A percentile compares a stretch with the other conserved stretches of the same genome.
These are phyloP conservation scores for Udeniomyces megalosporus DNA, from an alignment of 768 basidiomycete genomes.

Conservation along the genomic window DNA sequence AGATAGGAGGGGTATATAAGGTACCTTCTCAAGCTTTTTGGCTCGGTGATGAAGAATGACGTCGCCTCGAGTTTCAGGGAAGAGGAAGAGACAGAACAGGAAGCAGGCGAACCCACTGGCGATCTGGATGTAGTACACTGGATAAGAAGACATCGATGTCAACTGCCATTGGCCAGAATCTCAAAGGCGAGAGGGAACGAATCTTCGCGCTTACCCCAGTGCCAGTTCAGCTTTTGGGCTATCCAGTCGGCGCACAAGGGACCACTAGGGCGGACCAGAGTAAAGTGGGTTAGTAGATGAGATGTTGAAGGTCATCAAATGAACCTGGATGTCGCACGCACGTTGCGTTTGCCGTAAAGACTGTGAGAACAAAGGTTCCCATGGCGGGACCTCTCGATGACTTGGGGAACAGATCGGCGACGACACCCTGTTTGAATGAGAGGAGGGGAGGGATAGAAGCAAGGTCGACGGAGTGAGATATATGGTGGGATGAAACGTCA, in stretches of 20 bases:
- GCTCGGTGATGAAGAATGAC: conserved; percentile 23
- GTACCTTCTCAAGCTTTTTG: conserved; percentile 19
- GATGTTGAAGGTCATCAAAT: not conserved
- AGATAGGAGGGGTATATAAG: too few relatives aligned
- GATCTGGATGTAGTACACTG: not conserved
- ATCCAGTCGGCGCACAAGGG: conserved; percentile 19
- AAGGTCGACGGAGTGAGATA: too few relatives aligned
- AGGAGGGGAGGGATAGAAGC: conserved; percentile 19
- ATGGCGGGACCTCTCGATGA: conserved; percentile 18
- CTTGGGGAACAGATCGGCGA: conserved; percentile 25
- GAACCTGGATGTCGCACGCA: not conserved
- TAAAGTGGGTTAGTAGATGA: not conserved
- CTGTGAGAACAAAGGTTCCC: conserved; percentile 21
- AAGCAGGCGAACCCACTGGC: conserved; percentile 13
- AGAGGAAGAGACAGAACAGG: conserved; percentile 17
- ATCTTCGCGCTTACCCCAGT: conserved; percentile 14
- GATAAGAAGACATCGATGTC: not conserved
- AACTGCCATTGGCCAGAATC: not conserved
- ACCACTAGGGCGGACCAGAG: conserved; percentile 10
- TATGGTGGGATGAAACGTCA: conserved; percentile 17
- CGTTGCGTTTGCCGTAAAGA: conserved; percentile 9
- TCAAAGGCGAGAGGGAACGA: not conserved
- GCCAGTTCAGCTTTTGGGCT: conserved; percentile 18
- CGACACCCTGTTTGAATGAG: conserved; percentile 18
- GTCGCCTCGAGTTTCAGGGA: conserved; percentile 25